These are phyloP conservation scores for Aplosporella prunicola DNA, from an alignment of 2,329 filamentous ascomycete genomes.

Conservation along the genomic window DNA sequence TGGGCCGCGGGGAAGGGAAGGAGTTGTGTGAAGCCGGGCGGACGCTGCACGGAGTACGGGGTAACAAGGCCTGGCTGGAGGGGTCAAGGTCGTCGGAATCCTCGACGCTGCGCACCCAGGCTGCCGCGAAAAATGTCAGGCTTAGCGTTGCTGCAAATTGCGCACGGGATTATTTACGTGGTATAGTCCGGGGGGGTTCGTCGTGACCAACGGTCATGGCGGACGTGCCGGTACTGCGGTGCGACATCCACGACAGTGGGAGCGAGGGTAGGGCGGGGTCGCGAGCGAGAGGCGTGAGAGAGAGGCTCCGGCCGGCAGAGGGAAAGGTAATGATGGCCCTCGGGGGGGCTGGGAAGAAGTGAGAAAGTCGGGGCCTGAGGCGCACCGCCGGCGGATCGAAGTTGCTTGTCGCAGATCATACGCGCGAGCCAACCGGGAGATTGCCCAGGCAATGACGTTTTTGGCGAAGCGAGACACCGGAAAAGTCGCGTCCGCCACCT, in stretches of 20 bases:
- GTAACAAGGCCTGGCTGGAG: conserved; percentile 5
- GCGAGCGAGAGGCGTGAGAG: conserved; percentile 4
- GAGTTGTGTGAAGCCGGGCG: conserved; percentile 29
- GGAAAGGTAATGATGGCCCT: conserved; percentile 6
- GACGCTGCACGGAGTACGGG: conserved; percentile 22
- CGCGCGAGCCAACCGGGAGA: conserved; percentile 7
- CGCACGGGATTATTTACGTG: conserved; percentile 8
- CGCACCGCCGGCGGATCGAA: conserved; percentile 1
- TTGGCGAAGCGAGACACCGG: conserved; percentile 10
- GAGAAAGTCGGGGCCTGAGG: neutral
- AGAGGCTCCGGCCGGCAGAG: conserved; percentile 5
- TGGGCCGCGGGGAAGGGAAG: conserved; percentile 29
- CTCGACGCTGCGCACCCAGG: conserved; percentile 30
- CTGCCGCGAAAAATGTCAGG: conserved; percentile 11
- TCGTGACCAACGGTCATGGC: conserved; percentile 6
- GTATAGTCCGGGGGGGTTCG: conserved; percentile 4
- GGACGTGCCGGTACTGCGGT: neutral
- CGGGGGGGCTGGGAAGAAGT: conserved; percentile 4
- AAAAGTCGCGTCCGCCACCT: conserved; percentile 4
- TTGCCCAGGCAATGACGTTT: conserved; percentile 7
- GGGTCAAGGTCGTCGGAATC: conserved; percentile 13
- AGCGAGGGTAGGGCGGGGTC: conserved; percentile 3
- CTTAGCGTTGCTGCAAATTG: neutral
- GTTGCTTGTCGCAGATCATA: conserved; percentile 9
- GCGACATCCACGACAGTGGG: neutral